Evolutionary conservation across 805 yeast species (phyloP), one percentile per base, ranked within the genome.

Genomic region (Starmera dryadoides): DNA sequence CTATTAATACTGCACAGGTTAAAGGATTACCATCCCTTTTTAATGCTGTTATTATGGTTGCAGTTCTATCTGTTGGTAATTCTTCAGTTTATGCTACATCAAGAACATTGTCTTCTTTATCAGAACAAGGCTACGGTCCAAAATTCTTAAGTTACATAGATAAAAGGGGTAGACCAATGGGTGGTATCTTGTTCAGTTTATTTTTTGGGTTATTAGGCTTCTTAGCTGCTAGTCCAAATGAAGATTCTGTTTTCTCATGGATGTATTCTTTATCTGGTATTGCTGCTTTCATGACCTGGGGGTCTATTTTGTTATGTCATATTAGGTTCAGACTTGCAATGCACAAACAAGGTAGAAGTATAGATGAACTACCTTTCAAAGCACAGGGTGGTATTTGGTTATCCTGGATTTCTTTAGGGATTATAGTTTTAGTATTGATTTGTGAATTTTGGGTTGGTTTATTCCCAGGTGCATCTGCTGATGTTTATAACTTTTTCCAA

Each of bases 371-470:
- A 77, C 88, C 7, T 76, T 73, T 43, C 63, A 71, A 26, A 89
- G 89, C 38, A 51, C 77, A 23, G 60, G 51, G 39, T 87, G 87
- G 30, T 77, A 86, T 3, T 52, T 55, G 35, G 62, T 68, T 43
- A 87, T 87, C 36, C 52, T 73, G 26, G 22, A 58, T 4, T 55
- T 84, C 41, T 78, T 76, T 56, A n/a, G n/a, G n/a, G n/a, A n/a
- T n/a, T n/a, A n/a, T n/a, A n/a, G 37, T 66, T 32, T 59, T 78
- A 39, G 72, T 82, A 42, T 62, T 84, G 36, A 65, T 73, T 38
- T 80, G 84, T 31, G 85, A 81, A 58, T 79, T 83, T 64, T 83
- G 86, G 83, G 68, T 77, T 41, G 84, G 87, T 3, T 63, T 80
- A 31, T 80, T 64, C 66, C 89, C 89, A 37, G 73, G 75, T 5